Conservation (phyloP, 2,329 filamentous ascomycete species). For the Botrytis byssoidea region DNA sequence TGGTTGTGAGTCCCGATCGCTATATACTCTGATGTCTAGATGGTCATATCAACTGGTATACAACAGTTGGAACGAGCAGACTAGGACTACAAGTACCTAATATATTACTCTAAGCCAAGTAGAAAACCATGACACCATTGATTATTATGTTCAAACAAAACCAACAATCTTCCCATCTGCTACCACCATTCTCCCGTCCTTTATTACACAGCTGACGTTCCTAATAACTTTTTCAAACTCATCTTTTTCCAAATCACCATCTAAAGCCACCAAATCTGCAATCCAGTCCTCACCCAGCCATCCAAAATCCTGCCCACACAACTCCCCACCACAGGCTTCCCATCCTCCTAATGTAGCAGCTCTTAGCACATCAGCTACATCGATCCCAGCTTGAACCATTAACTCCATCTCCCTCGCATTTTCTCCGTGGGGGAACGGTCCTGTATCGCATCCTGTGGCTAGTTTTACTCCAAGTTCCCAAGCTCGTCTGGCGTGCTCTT, state of each 20-base stretch:
- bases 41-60: neutral
- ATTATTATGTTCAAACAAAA: neutral
- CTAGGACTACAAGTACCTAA: neutral
- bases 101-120: neutral
- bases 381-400: neutral
- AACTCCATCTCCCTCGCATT: constrained; percentile 1
- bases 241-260: neutral
- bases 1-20: neutral
- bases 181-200: constrained; percentile 3
- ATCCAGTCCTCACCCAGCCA: neutral
- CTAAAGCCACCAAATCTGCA: constrained; percentile 3
- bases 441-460: neutral
- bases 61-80: neutral
- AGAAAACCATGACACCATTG: neutral
- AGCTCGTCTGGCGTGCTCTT: neutral
- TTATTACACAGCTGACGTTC: neutral
- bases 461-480: neutral
- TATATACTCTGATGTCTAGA: neutral
- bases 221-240: neutral
- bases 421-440: neutral
- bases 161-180: constrained; percentile 1
- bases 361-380: neutral
- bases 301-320: constrained; percentile 8
- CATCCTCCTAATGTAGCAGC: constrained; percentile 7
- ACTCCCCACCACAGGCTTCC: constrained; percentile 1